Evolutionary conservation across 306 rosid genomes (phyloP).

Genomic region (Elaeagnus macrophylla): DNA sequence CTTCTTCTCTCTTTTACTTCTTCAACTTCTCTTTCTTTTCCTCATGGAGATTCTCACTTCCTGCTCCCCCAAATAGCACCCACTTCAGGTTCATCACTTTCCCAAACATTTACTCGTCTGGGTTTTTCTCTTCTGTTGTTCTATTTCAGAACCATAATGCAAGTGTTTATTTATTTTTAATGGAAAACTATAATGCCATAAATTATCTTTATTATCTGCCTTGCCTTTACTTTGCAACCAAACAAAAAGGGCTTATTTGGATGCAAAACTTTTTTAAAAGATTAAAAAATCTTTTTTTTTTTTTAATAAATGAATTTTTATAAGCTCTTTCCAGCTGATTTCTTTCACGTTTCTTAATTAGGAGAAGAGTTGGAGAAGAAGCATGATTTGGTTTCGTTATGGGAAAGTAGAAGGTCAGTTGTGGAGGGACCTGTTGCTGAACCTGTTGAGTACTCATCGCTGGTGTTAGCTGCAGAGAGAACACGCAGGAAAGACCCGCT

Average conservation of each 20-base stretch:
- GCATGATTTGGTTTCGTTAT: slow-evolving; percentile 9
- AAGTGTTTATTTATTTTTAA: not conserved
- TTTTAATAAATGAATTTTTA: not conserved
- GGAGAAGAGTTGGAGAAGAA: slow-evolving; percentile 25
- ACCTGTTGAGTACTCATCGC: slow-evolving; percentile 25
- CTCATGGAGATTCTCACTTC: slow-evolving; percentile 24
- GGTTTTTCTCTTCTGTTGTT: not conserved
- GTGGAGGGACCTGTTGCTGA: slow-evolving; percentile 33
- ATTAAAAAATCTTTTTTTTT: not conserved
- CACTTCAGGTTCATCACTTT: slow-evolving; percentile 24
- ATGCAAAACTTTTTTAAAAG: not conserved
- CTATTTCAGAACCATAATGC: too few relatives aligned
- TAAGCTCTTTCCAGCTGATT: not conserved
- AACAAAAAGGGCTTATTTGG: too few relatives aligned
- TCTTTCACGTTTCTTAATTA: not conserved
- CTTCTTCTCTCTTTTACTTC: slow-evolving; percentile 12
- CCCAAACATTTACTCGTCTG: not conserved
- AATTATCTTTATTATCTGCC: too few relatives aligned
- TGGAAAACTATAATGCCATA: not conserved
- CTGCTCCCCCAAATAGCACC: slow-evolving; percentile 19
- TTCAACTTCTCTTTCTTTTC: slow-evolving; percentile 17
- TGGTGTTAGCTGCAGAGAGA: slow-evolving; percentile 36
- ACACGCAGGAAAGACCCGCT: slow-evolving; percentile 47
- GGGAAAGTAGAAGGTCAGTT: slow-evolving; percentile 19
- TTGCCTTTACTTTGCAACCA: too few relatives aligned